phyloP scores from a whole-genome alignment of 768 basidiomycete species.

The Leccinellum rugosiceps region DNA sequence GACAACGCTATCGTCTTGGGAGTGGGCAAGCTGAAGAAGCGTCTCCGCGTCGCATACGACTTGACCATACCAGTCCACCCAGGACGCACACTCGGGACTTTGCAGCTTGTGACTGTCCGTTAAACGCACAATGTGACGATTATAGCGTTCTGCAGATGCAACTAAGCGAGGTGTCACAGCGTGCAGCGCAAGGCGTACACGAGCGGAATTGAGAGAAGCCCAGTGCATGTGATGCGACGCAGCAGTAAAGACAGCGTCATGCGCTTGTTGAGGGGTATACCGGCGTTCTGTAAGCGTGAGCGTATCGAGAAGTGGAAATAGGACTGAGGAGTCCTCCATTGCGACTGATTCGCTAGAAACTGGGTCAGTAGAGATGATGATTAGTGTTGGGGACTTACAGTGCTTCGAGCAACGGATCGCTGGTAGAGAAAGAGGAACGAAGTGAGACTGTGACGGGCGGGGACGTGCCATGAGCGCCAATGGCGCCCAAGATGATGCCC shows the following conservation, averaged over 20 bases:
- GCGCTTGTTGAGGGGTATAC: constrained; percentile 45
- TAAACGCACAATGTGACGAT: constrained; percentile 31
- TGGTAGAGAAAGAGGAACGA: constrained; percentile 25
- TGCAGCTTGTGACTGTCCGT: constrained; percentile 25
- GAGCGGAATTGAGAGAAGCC: constrained; percentile 49
- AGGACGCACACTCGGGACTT: constrained; percentile 51
- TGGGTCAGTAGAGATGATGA: constrained; percentile 1
- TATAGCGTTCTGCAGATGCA: constrained; percentile 78
- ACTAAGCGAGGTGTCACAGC: constrained; percentile 77
- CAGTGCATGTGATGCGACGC: constrained; percentile 47
- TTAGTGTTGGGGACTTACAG: constrained; percentile 20
- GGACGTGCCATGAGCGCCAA: constrained; percentile 21
- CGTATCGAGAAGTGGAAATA: constrained; percentile 71
- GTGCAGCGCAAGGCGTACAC: constrained; percentile 76
- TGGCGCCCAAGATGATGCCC: constrained; percentile 14
- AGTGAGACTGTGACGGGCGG: constrained; percentile 31
- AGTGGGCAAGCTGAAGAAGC: constrained; percentile 49
- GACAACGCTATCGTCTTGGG: constrained; percentile 40
- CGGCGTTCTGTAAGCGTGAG: constrained; percentile 48
- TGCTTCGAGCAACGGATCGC: constrained; percentile 30
- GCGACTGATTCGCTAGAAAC: constrained; percentile 74
- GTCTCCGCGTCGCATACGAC: constrained; percentile 66
- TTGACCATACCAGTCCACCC: constrained; percentile 84
- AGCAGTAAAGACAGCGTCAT: constrained; percentile 38
- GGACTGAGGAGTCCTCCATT: constrained; percentile 65